Base-by-base conservation (phyloP, 2,329 filamentous ascomycete genomes). In the Aspergillus pseudoviridinutans region DNA sequence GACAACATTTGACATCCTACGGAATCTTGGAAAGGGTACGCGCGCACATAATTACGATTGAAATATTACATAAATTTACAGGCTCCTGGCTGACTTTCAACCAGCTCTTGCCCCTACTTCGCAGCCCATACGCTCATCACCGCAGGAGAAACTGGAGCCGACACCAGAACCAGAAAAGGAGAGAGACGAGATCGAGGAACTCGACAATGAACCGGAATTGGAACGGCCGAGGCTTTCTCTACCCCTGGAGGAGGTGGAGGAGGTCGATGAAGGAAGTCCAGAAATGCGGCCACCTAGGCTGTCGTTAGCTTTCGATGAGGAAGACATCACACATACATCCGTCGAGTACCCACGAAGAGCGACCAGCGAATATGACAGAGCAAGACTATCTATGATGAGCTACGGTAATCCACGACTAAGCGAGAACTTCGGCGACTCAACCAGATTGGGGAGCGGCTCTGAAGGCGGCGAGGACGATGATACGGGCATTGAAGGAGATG, bases 1-100 rank as follows among this genome's bases (percentile, higher is more conserved):
- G 66, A 84, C 82, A 6, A 82, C 82, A 4, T 79, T 83, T 61
- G 81, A 84, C 64, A 77, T 82, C 27, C 66, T 84, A 53, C 74
- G 78, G 50, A 79, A 81, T 54, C 68, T 85, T 8, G 82, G 82
- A 53, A 81, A 74, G 76, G 74, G 81, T 80, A 73, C 42, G 68
- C 51, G 51, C 22, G n/a, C 7, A 46, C 35, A 22, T 27, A 20
- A n/a, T 38, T 5, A 38, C 17, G 14, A 38, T 7, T 38, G 32
- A 7, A 17, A 3, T 4, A 38, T 38, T 17, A 17, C 5, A 42
- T 22, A 14, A 49, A 24, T 22, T n/a, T 7, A 14, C 44, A 9
- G 56, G 42, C 41, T 50, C 24, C 14, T 17, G 32, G 25, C 50
- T 54, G 29, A 59, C 47, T 42, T 58, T 38, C 9, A 17, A 25